phyloP scores from a whole-genome alignment of 176 grass and related monocot species.

The Avena eriantha region DNA sequence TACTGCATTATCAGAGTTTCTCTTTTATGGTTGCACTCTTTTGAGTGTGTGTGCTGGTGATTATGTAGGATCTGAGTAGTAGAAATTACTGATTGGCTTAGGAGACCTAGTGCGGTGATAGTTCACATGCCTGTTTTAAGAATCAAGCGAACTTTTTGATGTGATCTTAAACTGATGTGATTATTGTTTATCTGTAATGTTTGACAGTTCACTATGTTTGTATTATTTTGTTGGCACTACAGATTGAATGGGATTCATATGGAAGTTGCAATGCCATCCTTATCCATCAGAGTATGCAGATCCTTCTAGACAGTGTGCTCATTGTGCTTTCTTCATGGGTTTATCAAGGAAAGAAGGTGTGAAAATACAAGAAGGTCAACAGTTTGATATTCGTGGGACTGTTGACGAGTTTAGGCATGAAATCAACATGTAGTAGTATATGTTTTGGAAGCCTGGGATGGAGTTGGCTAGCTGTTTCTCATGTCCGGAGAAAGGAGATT shows the following conservation, averaged over 20 bases:
- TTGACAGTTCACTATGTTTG: neutral
- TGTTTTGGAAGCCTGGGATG: constrained; percentile 95
- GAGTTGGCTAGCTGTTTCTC: constrained; percentile 80
- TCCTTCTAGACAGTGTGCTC: constrained; percentile 69
- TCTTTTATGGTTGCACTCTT: neutral
- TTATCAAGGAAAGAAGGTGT: constrained; percentile 94
- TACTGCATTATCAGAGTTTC: neutral
- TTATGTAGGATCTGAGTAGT: neutral
- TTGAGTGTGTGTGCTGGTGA: neutral
- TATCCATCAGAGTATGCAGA: constrained; percentile 90
- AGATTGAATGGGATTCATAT: constrained; percentile 96
- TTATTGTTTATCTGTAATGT: constrained; percentile 2
- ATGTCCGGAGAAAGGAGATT: constrained; percentile 89
- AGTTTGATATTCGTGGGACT: constrained; percentile 96
- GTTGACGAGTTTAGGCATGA: constrained; percentile 91
- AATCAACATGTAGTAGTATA: constrained; percentile 63
- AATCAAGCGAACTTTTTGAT: neutral
- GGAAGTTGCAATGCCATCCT: constrained; percentile 93
- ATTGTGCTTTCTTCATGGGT: constrained; percentile 99
- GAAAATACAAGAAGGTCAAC: constrained; percentile 93
- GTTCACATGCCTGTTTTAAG: constrained; percentile 6
- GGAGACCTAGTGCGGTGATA: neutral
- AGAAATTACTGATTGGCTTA: neutral
- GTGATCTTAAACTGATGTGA: neutral
- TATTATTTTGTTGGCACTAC: constrained; percentile 27